Conservation (phyloP, 306 rosid species). For the Rosa chinensis region DNA sequence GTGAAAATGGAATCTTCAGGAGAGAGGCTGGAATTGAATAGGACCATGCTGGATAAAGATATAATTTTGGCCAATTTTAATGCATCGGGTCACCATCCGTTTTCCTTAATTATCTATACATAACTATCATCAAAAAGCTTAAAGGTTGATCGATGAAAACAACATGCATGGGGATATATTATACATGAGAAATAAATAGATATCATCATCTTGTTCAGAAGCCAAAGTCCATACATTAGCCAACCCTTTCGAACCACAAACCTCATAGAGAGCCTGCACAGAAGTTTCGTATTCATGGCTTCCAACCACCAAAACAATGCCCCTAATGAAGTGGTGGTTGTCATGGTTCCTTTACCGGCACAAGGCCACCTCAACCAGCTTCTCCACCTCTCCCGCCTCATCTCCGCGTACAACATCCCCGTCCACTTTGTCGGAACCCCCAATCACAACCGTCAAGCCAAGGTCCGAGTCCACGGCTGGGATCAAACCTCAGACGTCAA, state of each 20-base stretch:
- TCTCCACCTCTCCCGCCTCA: slow-evolving; percentile 68
- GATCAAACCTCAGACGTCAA: slow-evolving; percentile 29
- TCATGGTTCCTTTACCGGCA: slow-evolving; percentile 68
- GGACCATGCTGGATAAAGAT: slow-evolving; percentile 45
- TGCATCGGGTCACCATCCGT: no score
- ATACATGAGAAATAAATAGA: no score
- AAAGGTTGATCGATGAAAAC: no score
- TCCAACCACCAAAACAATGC: slow-evolving; percentile 15
- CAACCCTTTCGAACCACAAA: no score
- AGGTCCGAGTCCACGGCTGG: slow-evolving; percentile 51
- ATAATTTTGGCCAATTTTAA: neutral
- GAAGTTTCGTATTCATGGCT: slow-evolving; percentile 22
- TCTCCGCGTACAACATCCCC: slow-evolving; percentile 44
- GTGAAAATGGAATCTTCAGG: slow-evolving; percentile 34
- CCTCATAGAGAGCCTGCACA: neutral
- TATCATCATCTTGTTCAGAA: no score
- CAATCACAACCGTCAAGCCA: slow-evolving; percentile 59
- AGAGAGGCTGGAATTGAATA: slow-evolving; percentile 34
- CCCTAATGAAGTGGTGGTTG: slow-evolving; percentile 39
- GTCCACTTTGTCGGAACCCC: slow-evolving; percentile 59
- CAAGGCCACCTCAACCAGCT: slow-evolving; percentile 93
- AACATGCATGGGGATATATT: no score
- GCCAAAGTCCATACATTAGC: no score
- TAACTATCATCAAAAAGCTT: no score
- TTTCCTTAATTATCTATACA: no score